Evolutionary conservation across 257 asterid genomes (phyloP).

Genomic region (Fraxinus cuspidata): DNA sequence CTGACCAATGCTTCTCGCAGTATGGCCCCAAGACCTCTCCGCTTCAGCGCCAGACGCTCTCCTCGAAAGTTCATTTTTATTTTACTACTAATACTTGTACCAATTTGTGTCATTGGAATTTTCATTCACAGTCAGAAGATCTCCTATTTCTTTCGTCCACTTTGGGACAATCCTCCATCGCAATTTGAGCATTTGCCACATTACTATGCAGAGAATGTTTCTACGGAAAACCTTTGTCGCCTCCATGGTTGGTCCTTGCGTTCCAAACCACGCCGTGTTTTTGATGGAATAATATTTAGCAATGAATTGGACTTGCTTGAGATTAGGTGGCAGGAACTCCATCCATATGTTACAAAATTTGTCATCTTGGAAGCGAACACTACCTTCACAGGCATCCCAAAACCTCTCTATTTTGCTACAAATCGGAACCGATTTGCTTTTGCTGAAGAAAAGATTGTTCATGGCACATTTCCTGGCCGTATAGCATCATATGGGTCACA

Average conservation of each 20-base stretch:
- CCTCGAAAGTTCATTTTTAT: constrained; percentile 37
- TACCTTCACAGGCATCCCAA: constrained; percentile 85
- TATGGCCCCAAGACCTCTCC: constrained; percentile 61
- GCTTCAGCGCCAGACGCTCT: constrained; percentile 42
- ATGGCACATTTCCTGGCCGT: constrained; percentile 63
- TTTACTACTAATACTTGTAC: constrained; percentile 46
- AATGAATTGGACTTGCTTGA: constrained; percentile 88
- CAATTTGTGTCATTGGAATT: constrained; percentile 42
- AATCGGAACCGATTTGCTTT: constrained; percentile 64
- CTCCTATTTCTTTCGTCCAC: constrained; percentile 86
- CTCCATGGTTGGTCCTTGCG: constrained; percentile 88
- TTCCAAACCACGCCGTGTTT: constrained; percentile 75
- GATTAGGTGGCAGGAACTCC: constrained; percentile 81
- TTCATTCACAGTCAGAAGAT: constrained; percentile 50
- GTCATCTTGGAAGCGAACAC: constrained; percentile 89
- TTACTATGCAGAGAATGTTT: constrained; percentile 85
- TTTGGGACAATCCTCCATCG: constrained; percentile 88
- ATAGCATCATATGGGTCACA: constrained; percentile 40
- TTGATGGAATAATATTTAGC: constrained; percentile 82
- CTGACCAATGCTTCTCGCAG: constrained; percentile 28
- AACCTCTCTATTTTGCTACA: constrained; percentile 64
- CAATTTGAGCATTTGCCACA: constrained; percentile 70
- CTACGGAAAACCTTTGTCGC: constrained; percentile 71
- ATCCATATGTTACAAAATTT: constrained; percentile 67
- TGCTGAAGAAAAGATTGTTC: constrained; percentile 62